Conservation (phyloP, 225 moss, liverwort and hornwort genomes). For the Bryoerythrophyllum caledonicum region DNA sequence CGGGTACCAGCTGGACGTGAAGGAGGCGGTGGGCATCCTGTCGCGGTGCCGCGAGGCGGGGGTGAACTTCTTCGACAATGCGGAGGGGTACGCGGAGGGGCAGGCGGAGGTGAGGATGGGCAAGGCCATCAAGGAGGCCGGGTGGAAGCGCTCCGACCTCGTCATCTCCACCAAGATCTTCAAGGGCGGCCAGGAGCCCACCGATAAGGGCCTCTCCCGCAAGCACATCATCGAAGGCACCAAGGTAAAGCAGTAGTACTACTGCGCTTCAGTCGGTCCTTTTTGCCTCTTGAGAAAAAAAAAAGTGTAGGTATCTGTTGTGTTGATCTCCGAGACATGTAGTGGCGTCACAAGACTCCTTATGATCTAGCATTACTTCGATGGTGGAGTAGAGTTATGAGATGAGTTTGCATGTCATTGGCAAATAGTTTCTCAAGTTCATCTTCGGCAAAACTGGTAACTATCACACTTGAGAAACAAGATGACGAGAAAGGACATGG, state of each 20-base stretch:
- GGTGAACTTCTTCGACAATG: conserved; percentile 97
- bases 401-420: background rate
- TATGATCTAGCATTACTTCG: no score
- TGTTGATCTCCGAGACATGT: conserved; percentile 57
- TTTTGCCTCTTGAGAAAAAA: no score
- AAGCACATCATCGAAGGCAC: conserved; percentile 90
- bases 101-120: conserved; percentile 96
- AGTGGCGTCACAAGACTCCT: no score
- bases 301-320: no score
- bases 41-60: conserved; percentile 77
- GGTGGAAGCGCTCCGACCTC: conserved; percentile 92
- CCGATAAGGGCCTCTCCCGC: conserved; percentile 86
- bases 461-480: no score
- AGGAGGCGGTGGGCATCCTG: conserved; percentile 68
- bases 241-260: conserved; percentile 25
- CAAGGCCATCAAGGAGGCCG: conserved; percentile 70
- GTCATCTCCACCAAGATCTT: conserved; percentile 96
- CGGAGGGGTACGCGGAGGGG: conserved; percentile 86
- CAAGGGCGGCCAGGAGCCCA: conserved; percentile 85
- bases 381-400: background rate
- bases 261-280: background rate
- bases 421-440: no score
- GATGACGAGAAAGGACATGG: no score
- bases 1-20: conserved; percentile 86
- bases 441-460: no score